A percentile compares a stretch with the other conserved stretches of the same genome.
These are phyloP conservation scores for Pythium diclinum DNA, from an alignment of 352 stramenopile species.

Conservation along the genomic window DNA sequence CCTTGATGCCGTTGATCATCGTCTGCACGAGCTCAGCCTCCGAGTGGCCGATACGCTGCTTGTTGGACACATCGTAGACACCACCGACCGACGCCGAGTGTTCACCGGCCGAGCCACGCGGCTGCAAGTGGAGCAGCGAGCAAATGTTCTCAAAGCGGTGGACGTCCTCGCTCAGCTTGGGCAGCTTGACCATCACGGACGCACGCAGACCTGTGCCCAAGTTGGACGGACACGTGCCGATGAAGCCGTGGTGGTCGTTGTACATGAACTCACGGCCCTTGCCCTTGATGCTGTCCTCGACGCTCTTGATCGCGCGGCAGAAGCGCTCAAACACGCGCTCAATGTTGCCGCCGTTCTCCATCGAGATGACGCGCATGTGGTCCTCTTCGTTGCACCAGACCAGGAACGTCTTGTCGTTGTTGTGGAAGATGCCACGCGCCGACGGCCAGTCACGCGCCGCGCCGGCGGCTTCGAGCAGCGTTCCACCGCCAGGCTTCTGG, in stretches of 20 bases:
- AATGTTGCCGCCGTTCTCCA: slow-evolving; percentile 74
- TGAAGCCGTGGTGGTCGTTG: slow-evolving; percentile 76
- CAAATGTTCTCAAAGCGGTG: slow-evolving; percentile 79
- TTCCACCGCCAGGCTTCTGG: slow-evolving; percentile 78
- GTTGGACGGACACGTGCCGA: slow-evolving; percentile 89
- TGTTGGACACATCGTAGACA: slow-evolving; percentile 89
- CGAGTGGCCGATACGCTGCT: slow-evolving; percentile 85
- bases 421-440: slow-evolving; percentile 76
- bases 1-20: slow-evolving; percentile 85
- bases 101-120: slow-evolving; percentile 74
- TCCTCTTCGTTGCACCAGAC: slow-evolving; percentile 88
- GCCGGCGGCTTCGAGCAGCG: slow-evolving; percentile 60
- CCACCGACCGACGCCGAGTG: slow-evolving; percentile 86
- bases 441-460: slow-evolving; percentile 71
- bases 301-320: slow-evolving; percentile 67
- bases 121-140: slow-evolving; percentile 76
- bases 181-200: slow-evolving; percentile 88
- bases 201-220: slow-evolving; percentile 86
- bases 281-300: slow-evolving; percentile 67
- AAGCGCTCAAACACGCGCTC: slow-evolving; percentile 79
- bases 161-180: slow-evolving; percentile 80
- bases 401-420: slow-evolving; percentile 74
- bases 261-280: slow-evolving; percentile 77
- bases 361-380: slow-evolving; percentile 83
- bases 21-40: slow-evolving; percentile 88